Evolutionary conservation across 306 rosid genomes (phyloP), one percentile per base, ranked within the genome.

Genomic region (Vicia sativa): DNA sequence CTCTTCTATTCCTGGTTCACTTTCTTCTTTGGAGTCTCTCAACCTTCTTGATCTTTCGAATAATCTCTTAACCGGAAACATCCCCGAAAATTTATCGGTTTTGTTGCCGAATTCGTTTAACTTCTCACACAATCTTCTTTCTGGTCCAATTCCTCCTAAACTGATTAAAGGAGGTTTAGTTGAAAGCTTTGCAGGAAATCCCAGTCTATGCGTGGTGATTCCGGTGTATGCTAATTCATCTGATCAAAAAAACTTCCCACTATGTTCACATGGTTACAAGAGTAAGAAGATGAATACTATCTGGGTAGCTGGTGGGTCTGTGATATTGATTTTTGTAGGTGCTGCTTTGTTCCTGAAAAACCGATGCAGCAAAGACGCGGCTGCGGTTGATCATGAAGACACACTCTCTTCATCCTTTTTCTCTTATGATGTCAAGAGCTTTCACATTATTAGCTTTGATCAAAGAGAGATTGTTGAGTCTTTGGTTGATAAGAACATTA

Each of bases 31-130:
- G 8, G 79, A 62, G 65, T 88, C 88, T 35, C 88, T 95, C 68
- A 95, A 95, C 72, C 95, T 95, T 77, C 99, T 95, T 58, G 99
- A 95, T 67, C 90, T 91, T 65, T 95, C 99, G 38, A 82, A 82
- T 65, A 95, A 95, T 71, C 87, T 68, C 3, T 69, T 95, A 70
- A 86, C 96, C 0, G 99, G 99, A 5, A 81, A 67, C 6, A 95
- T 95, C 77, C 99, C 97, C 23, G 99, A 88, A 25, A 90, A 91
- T 41, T 89, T 95, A 60, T 74, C 83, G 8, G 79, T 79, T 7
- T 62, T 95, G 74, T 53, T 95, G 15, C 97, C 97, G 1, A 95
- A 88, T 68, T 95, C 96, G 0, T 87, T 95, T 71, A 90, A 95
- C 76, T 87, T 95, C 74, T 88, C 99, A 8, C 84, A 88, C 66